Conservation (phyloP, 2,329 filamentous ascomycete genomes). For the Pseudocercospora macadamiae region DNA sequence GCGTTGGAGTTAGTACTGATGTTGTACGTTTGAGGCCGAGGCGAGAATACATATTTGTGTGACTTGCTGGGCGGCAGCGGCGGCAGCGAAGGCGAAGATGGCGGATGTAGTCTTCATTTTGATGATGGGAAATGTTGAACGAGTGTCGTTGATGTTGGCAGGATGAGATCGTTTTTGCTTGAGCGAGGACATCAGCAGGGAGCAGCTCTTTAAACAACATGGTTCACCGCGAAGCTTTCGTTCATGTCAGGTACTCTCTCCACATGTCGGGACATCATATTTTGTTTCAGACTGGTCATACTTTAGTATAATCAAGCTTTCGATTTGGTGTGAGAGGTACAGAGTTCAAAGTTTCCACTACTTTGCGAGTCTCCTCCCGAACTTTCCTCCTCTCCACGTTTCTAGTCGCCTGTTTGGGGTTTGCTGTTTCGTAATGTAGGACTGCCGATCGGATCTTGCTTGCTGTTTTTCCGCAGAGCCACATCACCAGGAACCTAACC, state of each 20-base stretch:
- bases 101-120: conserved; percentile 12
- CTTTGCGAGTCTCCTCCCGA: too few relatives aligned
- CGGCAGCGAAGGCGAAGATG: conserved; percentile 6
- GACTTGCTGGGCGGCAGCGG: conserved; percentile 15
- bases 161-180: neutral
- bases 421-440: too few relatives aligned
- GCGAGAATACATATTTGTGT: conserved; percentile 8
- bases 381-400: too few relatives aligned
- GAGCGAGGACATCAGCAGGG: neutral
- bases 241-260: neutral
- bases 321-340: neutral
- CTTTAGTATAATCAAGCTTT: neutral
- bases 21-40: neutral
- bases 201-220: neutral
- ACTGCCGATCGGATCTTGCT: too few relatives aligned
- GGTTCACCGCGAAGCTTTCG: neutral
- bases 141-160: neutral
- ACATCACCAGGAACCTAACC: too few relatives aligned
- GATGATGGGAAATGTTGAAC: neutral
- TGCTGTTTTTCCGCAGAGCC: too few relatives aligned
- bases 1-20: neutral
- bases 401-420: too few relatives aligned
- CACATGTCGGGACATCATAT: neutral
- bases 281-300: neutral
- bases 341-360: neutral